phyloP scores from a whole-genome alignment of 306 rosid species.

The Quercus agrifolia region DNA sequence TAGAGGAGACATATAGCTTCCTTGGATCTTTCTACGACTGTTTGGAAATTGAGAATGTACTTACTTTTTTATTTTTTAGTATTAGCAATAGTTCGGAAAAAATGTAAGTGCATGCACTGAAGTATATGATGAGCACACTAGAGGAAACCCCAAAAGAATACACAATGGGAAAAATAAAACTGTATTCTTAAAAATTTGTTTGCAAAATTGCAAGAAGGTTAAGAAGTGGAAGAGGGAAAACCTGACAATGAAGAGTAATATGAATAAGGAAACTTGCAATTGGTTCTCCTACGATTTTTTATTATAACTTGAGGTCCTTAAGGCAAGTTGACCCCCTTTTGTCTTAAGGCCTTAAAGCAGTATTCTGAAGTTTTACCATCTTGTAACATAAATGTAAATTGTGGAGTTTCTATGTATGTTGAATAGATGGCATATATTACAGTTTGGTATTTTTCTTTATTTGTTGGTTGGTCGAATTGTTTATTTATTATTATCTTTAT shows the following conservation, averaged over 20 bases:
- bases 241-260: neutral
- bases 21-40: neutral
- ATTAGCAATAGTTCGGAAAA: neutral
- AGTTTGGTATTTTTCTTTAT: neutral
- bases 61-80: neutral
- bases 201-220: neutral
- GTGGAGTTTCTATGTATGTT: neutral
- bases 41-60: neutral
- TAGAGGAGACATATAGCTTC: neutral
- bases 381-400: neutral
- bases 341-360: neutral
- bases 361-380: neutral
- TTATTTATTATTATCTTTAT: neutral
- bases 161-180: neutral
- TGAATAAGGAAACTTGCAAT: neutral
- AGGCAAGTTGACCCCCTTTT: too few species aligned
- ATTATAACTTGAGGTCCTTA: too few species aligned
- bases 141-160: neutral
- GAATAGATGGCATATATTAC: neutral
- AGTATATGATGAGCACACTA: neutral
- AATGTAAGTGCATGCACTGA: neutral
- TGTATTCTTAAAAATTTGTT: neutral
- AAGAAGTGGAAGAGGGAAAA: neutral
- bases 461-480: constrained; percentile 3
- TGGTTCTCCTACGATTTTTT: too few species aligned